phyloP scores from a whole-genome alignment of 345 rosid species.

The Erysimum cheiranthoides region DNA sequence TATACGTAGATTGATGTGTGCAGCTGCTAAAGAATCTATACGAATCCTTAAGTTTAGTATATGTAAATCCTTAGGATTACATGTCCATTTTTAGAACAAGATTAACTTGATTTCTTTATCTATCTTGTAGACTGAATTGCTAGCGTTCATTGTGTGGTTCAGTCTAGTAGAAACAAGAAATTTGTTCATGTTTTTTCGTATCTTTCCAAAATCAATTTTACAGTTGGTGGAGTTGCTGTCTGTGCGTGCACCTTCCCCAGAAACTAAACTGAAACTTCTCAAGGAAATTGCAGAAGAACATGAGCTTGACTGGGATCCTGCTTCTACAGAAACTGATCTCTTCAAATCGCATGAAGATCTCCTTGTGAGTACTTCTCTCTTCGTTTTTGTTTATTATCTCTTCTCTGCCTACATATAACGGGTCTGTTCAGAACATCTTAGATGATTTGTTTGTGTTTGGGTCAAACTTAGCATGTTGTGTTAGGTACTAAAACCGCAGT shows the following conservation, averaged over 20 bases:
- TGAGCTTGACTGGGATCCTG: conserved; percentile 92
- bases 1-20: background rate
- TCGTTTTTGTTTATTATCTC: background rate
- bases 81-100: background rate
- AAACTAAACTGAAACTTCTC: conserved; percentile 78
- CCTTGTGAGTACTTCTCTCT: conserved; percentile 59
- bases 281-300: conserved; percentile 98
- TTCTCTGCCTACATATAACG: conserved; percentile 9
- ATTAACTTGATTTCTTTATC: background rate
- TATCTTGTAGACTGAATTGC: background rate
- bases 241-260: conserved; percentile 84
- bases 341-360: conserved; percentile 87
- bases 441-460: conserved; percentile 10
- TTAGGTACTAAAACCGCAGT: conserved; percentile 15
- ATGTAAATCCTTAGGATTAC: conserved; percentile 3
- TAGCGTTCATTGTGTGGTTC: conserved; percentile 5
- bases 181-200: background rate
- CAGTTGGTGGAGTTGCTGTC: conserved; percentile 93
- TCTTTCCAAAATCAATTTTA: conserved; percentile 21
- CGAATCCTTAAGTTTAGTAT: background rate
- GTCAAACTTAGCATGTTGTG: conserved; percentile 2
- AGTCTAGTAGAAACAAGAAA: conserved; percentile 5
- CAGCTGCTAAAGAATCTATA: background rate
- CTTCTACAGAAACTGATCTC: conserved; percentile 81
- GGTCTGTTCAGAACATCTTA: background rate